These are phyloP conservation scores for Clarireedia paspali DNA, from an alignment of 2,329 filamentous ascomycete species.

Conservation along the genomic window DNA sequence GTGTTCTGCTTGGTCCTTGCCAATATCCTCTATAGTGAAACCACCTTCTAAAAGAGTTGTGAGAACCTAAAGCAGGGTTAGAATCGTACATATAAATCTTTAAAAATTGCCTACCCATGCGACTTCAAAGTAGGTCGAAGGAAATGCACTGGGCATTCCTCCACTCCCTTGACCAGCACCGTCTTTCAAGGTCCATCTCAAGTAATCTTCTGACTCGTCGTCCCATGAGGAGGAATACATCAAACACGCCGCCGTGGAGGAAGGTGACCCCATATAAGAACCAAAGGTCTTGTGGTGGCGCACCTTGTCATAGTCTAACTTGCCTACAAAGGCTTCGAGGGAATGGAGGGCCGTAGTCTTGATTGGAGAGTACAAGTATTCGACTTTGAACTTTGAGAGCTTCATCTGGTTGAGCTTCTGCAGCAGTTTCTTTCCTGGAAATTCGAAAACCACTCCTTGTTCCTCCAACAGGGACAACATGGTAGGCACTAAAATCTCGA, in stretches of 20 bases:
- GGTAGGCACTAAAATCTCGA: constrained; percentile 5
- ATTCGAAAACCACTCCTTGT: background rate
- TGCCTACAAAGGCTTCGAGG: constrained; percentile 33
- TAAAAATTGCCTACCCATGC: background rate
- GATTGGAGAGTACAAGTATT: constrained; percentile 22
- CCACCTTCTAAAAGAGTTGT: no score
- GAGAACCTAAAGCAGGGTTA: no score
- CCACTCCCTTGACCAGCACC: background rate
- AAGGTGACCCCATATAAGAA: background rate
- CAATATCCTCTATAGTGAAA: background rate
- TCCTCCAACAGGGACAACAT: background rate
- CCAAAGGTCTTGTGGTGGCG: background rate
- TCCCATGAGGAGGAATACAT: background rate
- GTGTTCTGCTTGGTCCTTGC: background rate
- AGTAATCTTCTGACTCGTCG: background rate
- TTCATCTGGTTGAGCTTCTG: constrained; percentile 25
- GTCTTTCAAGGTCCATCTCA: background rate
- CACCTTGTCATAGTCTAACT: constrained; percentile 30
- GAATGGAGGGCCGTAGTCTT: constrained; percentile 31
- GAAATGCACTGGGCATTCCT: background rate
- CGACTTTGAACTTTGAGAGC: constrained; percentile 24
- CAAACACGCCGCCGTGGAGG: background rate
- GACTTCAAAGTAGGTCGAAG: background rate
- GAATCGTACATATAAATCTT: no score
- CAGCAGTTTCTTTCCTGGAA: background rate